phyloP scores from a whole-genome alignment of 371 early-diverging fungal species.

The Mortierella sp. region DNA sequence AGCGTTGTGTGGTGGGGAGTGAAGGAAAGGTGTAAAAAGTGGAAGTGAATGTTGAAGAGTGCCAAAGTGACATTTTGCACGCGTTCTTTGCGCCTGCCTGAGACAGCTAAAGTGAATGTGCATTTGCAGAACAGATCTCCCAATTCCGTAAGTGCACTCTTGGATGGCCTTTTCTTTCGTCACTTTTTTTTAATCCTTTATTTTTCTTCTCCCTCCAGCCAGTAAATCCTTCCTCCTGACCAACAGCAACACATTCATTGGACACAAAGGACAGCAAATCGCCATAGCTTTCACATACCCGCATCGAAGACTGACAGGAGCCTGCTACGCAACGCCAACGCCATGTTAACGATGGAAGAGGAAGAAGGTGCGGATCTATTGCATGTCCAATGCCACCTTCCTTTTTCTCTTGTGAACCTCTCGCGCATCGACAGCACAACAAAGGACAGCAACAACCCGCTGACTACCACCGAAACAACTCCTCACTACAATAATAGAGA shows the following conservation, averaged over 20 bases:
- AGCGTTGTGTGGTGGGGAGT: background rate
- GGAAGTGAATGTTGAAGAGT: background rate
- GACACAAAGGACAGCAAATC: background rate
- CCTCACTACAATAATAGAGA: constrained; percentile 57
- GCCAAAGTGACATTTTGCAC: constrained; percentile 8
- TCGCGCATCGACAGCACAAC: background rate
- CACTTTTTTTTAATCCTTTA: background rate
- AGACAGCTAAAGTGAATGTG: constrained; percentile 9
- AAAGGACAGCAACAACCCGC: background rate
- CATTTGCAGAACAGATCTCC: background rate
- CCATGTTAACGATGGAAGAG: constrained; percentile 14
- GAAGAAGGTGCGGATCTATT: constrained; percentile 10
- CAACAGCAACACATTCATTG: background rate
- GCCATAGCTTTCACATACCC: background rate
- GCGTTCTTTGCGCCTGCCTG: background rate
- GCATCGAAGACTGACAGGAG: constrained; percentile 9
- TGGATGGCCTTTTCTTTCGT: background rate
- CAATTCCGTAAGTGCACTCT: background rate
- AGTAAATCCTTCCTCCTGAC: background rate
- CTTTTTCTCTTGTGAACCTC: background rate
- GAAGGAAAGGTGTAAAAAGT: background rate
- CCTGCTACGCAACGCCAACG: constrained; percentile 10
- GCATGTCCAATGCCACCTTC: background rate
- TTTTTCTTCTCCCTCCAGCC: background rate
- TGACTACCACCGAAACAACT: background rate